phyloP scores from a whole-genome alignment of 306 rosid species.

The Leucaena leucocephala region DNA sequence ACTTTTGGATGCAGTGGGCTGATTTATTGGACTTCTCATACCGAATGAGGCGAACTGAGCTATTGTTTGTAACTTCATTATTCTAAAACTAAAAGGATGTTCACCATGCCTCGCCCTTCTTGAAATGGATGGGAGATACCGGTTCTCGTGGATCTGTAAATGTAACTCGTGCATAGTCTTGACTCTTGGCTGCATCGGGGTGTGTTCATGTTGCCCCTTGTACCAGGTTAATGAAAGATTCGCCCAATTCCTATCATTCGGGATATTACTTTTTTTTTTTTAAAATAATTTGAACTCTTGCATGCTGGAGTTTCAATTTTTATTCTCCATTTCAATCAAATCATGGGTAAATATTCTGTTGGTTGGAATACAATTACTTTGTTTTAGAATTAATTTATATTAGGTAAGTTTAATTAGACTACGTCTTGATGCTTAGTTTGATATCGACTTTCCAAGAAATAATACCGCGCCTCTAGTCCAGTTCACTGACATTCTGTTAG shows the following conservation, averaged over 20 bases:
- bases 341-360: neutral
- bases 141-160: slow-evolving; percentile 47
- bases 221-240: slow-evolving; percentile 33
- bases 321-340: too few relatives aligned
- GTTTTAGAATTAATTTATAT: neutral
- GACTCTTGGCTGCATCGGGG: slow-evolving; percentile 28
- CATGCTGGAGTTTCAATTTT: neutral
- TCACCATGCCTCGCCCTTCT: slow-evolving; percentile 44
- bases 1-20: slow-evolving; percentile 70
- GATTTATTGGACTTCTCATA: slow-evolving; percentile 91
- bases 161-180: slow-evolving; percentile 52
- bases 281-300: slow-evolving; percentile 14
- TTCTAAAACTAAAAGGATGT: slow-evolving; percentile 20
- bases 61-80: slow-evolving; percentile 38
- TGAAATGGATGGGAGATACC: slow-evolving; percentile 36
- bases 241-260: slow-evolving; percentile 26
- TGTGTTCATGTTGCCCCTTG: slow-evolving; percentile 32
- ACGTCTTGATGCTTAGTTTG: too few relatives aligned
- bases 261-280: neutral
- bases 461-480: neutral
- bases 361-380: neutral
- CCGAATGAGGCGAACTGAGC: slow-evolving; percentile 60
- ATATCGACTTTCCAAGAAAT: too few relatives aligned
- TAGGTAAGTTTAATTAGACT: too few relatives aligned
- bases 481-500: neutral